These are phyloP conservation scores for Arthrocladium fulminans DNA, from an alignment of 2,329 filamentous ascomycete species.

Conservation along the genomic window DNA sequence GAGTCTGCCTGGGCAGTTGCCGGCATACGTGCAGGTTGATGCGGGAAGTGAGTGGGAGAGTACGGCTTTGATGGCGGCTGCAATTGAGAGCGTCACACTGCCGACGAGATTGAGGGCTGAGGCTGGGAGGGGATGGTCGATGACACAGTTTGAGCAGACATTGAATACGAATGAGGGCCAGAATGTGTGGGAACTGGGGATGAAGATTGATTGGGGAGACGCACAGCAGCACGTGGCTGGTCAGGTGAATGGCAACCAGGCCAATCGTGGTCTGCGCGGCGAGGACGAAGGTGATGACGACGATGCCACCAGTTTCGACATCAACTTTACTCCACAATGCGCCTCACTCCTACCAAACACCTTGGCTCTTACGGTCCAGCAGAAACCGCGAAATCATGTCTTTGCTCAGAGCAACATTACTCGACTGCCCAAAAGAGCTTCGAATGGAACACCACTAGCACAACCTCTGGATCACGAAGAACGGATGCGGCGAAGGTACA, in stretches of 20 bases:
- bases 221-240: conserved; percentile 5
- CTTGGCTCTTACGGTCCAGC: conserved; percentile 21
- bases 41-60: conserved; percentile 65
- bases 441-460: conserved; percentile 5
- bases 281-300: conserved; percentile 14
- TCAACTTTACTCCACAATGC: conserved; percentile 7
- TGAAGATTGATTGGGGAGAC: conserved; percentile 46
- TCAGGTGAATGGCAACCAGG: neutral
- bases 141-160: conserved; percentile 56
- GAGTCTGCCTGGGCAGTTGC: conserved; percentile 49
- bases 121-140: conserved; percentile 37
- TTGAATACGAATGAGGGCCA: conserved; percentile 72
- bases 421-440: conserved; percentile 8
- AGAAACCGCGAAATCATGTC: conserved; percentile 9
- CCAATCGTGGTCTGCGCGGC: neutral
- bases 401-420: conserved; percentile 19
- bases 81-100: conserved; percentile 69
- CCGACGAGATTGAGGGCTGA: conserved; percentile 58
- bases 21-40: conserved; percentile 53
- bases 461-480: conserved; percentile 15
- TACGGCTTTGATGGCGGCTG: conserved; percentile 65
- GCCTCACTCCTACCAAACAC: neutral
- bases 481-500: conserved; percentile 14
- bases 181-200: conserved; percentile 63
- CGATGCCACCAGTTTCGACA: conserved; percentile 2